Evolutionary conservation across 2,329 filamentous ascomycete genomes (phyloP), one percentile per base, ranked within the genome.

Genomic region (Cladosporium halotolerans): DNA sequence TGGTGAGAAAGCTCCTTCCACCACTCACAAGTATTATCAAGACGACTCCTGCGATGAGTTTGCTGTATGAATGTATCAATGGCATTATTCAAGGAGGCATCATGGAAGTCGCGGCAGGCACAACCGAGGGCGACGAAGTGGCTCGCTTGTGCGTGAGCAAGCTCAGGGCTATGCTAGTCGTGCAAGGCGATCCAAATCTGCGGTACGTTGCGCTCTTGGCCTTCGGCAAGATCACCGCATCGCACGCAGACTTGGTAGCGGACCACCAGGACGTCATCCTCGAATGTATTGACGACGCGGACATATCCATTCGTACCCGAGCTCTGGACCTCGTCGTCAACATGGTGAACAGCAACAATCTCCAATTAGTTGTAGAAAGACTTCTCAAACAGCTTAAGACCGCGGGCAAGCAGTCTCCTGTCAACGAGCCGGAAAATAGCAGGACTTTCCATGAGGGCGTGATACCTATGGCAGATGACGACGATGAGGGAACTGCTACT

Each of bases 1-100:
- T 99, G 8, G 87, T 96, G 47, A 89, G 88, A 67, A 99, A 99
- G 69, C 76, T 99, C 13, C 74, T 97, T 31, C 89, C 92, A 7
- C 93, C 93, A 13, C 75, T 99, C 56, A 96, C 90, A 1, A 89
- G 88, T 60, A 86, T 99, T 45, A 97, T 99, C 59, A 86, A 89
- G 62, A 96, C 91, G 1, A 99, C 93, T 0, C 87, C 88, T 4
- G 93, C 93, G 28, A 97, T 97, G 93, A 97, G 93, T n/a, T 73
- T 99, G 28, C 74, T 97, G 5, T 99, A 99, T 63, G 93, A 99
- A 72, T 99, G 93, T 67, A 96, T 99, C 71, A 96, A 95, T 68
- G 93, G 93, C 19, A 95, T 99, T 58, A 96, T 99, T 55, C 91
- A 96, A 68, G 93, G 93, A 28, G 93, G 93, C 0, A 96, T 99